Conservation (phyloP, 768 basidiomycete species). For the Phanerochaete carnosa region DNA sequence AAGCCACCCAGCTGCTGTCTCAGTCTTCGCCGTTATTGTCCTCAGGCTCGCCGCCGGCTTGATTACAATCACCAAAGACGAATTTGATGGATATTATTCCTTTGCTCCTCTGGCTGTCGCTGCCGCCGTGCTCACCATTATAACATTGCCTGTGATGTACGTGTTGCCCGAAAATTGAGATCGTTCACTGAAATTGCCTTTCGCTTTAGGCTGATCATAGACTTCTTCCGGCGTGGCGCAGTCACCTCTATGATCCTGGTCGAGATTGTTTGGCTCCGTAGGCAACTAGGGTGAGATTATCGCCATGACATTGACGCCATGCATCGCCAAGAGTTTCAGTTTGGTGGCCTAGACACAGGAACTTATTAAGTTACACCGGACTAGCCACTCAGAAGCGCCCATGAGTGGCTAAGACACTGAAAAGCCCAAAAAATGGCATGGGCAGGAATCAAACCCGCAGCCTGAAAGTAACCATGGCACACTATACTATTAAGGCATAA, state of each 20-base stretch:
- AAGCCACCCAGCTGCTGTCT: slow-evolving; percentile 1
- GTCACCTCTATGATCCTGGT: slow-evolving; percentile 36
- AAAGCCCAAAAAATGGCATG: too few relatives aligned
- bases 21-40: slow-evolving; percentile 28
- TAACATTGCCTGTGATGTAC: slow-evolving; percentile 8
- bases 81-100: slow-evolving; percentile 9
- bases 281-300: slow-evolving; percentile 9
- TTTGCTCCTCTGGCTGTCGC: slow-evolving; percentile 29
- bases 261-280: slow-evolving; percentile 37
- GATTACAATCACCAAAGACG: slow-evolving; percentile 17
- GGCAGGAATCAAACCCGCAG: too few relatives aligned
- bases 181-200: not conserved
- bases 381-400: too few relatives aligned
- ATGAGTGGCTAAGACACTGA: too few relatives aligned
- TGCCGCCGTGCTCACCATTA: slow-evolving; percentile 11
- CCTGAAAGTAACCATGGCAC: too few relatives aligned
- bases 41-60: slow-evolving; percentile 28
- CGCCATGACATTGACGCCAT: not conserved
- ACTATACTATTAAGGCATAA: too few relatives aligned
- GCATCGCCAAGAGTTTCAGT: too few relatives aligned
- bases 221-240: slow-evolving; percentile 33
- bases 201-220: slow-evolving; percentile 31
- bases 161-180: not conserved
- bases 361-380: too few relatives aligned
- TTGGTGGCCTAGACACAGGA: too few relatives aligned